A percentile compares a stretch with the other conserved stretches of the same genome.
Evolutionary conservation across 805 yeast species (phyloP).

Genomic region (Kodamaea lidongshanica): DNA sequence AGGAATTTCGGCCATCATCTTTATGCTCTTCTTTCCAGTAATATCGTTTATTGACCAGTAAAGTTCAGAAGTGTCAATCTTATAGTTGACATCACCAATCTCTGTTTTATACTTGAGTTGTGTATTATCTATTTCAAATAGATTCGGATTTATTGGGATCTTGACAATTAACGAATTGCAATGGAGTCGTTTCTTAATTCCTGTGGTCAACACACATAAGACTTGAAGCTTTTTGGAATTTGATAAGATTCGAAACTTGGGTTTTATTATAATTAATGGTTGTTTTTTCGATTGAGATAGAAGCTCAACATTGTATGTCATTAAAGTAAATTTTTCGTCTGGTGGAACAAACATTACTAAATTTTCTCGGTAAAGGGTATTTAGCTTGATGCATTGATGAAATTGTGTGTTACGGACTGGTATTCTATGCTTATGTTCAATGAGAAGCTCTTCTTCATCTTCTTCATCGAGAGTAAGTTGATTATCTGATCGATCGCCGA

Average conservation of each 20-base stretch:
- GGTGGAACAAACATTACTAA: conserved; percentile 81
- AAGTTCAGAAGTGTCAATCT: conserved; percentile 61
- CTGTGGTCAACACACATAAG: conserved; percentile 29
- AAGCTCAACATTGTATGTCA: conserved; percentile 38
- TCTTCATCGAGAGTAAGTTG: background rate
- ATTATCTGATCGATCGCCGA: no score
- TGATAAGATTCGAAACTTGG: conserved; percentile 24
- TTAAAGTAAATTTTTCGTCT: conserved; percentile 44
- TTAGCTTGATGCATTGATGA: conserved; percentile 69
- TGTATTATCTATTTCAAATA: conserved; percentile 28
- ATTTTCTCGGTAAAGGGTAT: conserved; percentile 60
- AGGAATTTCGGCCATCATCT: conserved; percentile 52
- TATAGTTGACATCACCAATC: conserved; percentile 63
- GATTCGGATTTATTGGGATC: conserved; percentile 31
- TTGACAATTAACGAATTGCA: conserved; percentile 24
- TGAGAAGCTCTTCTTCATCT: conserved; percentile 1
- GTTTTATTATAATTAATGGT: conserved; percentile 42
- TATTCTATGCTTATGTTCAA: conserved; percentile 10
- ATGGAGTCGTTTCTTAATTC: conserved; percentile 30
- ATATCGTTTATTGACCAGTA: conserved; percentile 68
- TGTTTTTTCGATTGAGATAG: conserved; percentile 29
- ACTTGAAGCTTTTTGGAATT: conserved; percentile 25
- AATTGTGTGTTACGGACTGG: conserved; percentile 37
- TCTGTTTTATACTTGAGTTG: conserved; percentile 66
- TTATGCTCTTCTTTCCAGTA: conserved; percentile 50